Base-by-base conservation (phyloP, 371 early-diverging fungal genomes). In the Chytridiales sp. region DNA sequence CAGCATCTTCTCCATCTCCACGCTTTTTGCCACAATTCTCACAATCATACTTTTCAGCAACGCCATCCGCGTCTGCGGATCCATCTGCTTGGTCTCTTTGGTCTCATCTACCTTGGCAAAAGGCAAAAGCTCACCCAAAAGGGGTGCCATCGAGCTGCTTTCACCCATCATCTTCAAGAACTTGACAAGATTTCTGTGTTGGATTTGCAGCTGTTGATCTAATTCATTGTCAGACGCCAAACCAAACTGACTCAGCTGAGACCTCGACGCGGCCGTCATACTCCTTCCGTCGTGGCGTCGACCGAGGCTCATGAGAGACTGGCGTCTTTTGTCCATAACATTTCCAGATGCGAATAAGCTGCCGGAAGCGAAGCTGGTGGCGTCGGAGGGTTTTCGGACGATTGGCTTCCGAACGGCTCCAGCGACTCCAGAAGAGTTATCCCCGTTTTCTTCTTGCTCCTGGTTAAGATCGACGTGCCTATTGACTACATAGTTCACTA, bases 141-240 rank as follows among this genome's bases (percentile, higher is more conserved):
- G 13, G 41, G 54, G 54, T 17, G 54, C 54, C 21, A 54, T 24
- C 19, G 4, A n/a, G 4, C 3, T 13, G 26, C 35, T 36, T 30
- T 54, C 54, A 11, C 42, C 54, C 15, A 40, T 41, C 42, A 17
- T 54, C 13, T 21, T 19, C 27, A 54, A 29, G 24, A 54, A 54
- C 30, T 38, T 36, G 5, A 30, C 42, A 38, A 17, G 19, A 24
- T 22, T 42, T 17, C 8, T 26, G 27, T 31, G 17, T 5, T 26
- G 19, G 5, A 48, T 6, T 8, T 48, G 30, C 26, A 29, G 30
- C 21, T 48, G 19, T 15, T 4, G 17, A 13, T 48, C 30, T 48
- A 29, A 11, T 29, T 44, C 9, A 44, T 21, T 19, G n/a, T 44
- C 44, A n/a, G 44, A 44, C 19, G 44, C 44, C 6, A 5, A 19